A percentile compares a stretch with the other conserved stretches of the same genome.
These are phyloP conservation scores for Arthrobotrys sinensis DNA, from an alignment of 2,329 filamentous ascomycete species.

Conservation along the genomic window DNA sequence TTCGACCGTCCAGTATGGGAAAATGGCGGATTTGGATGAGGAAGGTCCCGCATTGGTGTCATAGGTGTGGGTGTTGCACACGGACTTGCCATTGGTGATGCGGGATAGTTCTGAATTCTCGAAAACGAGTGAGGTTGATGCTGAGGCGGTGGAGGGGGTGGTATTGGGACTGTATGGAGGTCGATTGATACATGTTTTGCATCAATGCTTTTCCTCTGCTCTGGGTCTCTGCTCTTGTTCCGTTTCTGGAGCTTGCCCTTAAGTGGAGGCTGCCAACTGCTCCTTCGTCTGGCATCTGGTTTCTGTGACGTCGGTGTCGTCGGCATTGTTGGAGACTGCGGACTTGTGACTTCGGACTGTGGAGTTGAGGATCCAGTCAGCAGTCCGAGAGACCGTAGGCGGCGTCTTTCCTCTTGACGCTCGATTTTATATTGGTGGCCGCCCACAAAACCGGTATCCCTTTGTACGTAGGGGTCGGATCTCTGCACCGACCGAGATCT, in stretches of 20 bases:
- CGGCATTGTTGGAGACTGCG: slow-evolving; percentile 10
- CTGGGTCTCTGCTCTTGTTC: slow-evolving; percentile 59
- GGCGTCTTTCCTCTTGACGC: slow-evolving; percentile 53
- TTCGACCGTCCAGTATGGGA: slow-evolving; percentile 43
- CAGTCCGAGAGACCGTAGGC: slow-evolving; percentile 54
- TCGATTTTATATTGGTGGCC: slow-evolving; percentile 58
- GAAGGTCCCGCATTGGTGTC: slow-evolving; percentile 38
- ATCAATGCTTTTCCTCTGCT: slow-evolving; percentile 55
- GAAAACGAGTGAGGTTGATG: slow-evolving; percentile 47
- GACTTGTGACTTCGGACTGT: slow-evolving; percentile 31
- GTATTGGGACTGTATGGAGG: slow-evolving; percentile 9
- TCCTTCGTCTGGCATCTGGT: slow-evolving; percentile 45
- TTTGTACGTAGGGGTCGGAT: slow-evolving; percentile 39
- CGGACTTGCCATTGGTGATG: slow-evolving; percentile 35
- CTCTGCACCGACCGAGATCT: slow-evolving; percentile 45
- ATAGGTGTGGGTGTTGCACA: slow-evolving; percentile 48
- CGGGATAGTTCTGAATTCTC: slow-evolving; percentile 47
- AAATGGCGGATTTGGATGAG: slow-evolving; percentile 43
- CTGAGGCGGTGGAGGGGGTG: slow-evolving; percentile 20
- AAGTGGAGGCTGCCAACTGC: slow-evolving; percentile 56
- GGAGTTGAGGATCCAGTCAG: slow-evolving; percentile 46
- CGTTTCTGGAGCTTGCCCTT: slow-evolving; percentile 57
- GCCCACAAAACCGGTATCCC: slow-evolving; percentile 49
- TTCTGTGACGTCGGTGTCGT: slow-evolving; percentile 39
- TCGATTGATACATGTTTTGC: slow-evolving; percentile 43